Evolutionary conservation across 2,329 filamentous ascomycete species (phyloP).

Genomic region (Scedosporium minutisporum): DNA sequence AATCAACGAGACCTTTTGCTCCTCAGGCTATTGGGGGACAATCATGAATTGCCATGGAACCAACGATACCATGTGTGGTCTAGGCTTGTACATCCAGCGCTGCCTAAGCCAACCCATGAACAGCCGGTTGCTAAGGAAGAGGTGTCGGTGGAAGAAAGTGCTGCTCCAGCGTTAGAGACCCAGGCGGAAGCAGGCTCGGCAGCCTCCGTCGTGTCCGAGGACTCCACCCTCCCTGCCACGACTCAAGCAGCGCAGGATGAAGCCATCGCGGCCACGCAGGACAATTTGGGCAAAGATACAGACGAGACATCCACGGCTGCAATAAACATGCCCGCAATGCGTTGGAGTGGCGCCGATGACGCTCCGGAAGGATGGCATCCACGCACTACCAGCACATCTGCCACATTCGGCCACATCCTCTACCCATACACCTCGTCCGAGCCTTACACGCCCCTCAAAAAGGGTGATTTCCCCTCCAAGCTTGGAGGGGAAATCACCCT

Average conservation of each 20-base stretch:
- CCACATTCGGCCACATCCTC: constrained; percentile 43
- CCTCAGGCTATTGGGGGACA: not conserved
- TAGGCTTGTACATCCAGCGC: not conserved
- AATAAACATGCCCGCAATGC: too few species aligned
- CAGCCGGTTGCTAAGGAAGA: not conserved
- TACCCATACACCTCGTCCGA: constrained; percentile 16
- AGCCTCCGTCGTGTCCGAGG: too few species aligned
- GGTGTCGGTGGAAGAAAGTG: not conserved
- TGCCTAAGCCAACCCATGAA: not conserved
- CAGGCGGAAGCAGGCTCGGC: too few species aligned
- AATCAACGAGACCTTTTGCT: not conserved
- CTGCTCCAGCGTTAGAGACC: not conserved
- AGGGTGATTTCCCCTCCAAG: constrained; percentile 11
- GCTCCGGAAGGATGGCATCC: constrained; percentile 7
- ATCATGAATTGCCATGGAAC: constrained; percentile 2
- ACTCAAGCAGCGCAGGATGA: too few species aligned
- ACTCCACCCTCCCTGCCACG: too few species aligned
- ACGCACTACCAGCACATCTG: constrained; percentile 20
- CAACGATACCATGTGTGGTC: not conserved
- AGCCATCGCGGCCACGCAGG: too few species aligned
- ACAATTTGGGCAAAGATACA: too few species aligned
- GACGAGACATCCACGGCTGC: not conserved
- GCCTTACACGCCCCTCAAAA: not conserved
- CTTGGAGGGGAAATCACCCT: constrained; percentile 18
- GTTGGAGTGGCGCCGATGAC: not conserved